These are phyloP conservation scores for Canavalia gladiata DNA, from an alignment of 306 rosid genomes.

Conservation along the genomic window DNA sequence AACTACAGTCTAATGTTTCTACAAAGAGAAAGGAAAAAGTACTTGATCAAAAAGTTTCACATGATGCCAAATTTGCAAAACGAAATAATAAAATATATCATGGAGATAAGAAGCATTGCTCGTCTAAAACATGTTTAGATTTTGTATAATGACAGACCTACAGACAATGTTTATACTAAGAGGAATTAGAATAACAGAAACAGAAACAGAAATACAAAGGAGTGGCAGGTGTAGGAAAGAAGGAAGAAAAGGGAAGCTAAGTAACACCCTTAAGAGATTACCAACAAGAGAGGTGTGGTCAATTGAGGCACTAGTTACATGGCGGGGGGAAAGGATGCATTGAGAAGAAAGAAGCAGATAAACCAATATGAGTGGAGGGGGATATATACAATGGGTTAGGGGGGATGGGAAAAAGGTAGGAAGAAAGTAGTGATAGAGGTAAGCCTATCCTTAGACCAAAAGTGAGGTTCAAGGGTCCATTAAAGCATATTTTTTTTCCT, in stretches of 20 bases:
- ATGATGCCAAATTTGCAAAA: neutral
- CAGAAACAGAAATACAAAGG: neutral
- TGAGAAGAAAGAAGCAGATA: neutral
- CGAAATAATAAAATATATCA: neutral
- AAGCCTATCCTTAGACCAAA: neutral
- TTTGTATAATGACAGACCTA: neutral
- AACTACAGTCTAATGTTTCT: neutral
- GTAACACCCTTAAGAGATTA: neutral
- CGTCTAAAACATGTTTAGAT: neutral
- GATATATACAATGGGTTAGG: neutral
- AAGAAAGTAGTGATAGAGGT: neutral
- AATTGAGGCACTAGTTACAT: neutral
- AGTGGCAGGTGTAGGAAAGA: too few species aligned
- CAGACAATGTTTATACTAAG: too few species aligned
- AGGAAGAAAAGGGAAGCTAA: too few species aligned
- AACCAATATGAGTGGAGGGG: neutral
- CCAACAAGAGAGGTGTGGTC: neutral
- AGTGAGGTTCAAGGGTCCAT: slow-evolving; percentile 12
- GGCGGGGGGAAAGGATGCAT: neutral
- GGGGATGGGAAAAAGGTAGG: neutral
- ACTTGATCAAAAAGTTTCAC: neutral
- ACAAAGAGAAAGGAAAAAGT: neutral
- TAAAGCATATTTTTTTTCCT: neutral
- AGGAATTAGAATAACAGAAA: neutral
- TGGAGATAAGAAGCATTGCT: neutral